Evolutionary conservation across 768 basidiomycete species (phyloP).

Genomic region (Tylopilus subfusipes): DNA sequence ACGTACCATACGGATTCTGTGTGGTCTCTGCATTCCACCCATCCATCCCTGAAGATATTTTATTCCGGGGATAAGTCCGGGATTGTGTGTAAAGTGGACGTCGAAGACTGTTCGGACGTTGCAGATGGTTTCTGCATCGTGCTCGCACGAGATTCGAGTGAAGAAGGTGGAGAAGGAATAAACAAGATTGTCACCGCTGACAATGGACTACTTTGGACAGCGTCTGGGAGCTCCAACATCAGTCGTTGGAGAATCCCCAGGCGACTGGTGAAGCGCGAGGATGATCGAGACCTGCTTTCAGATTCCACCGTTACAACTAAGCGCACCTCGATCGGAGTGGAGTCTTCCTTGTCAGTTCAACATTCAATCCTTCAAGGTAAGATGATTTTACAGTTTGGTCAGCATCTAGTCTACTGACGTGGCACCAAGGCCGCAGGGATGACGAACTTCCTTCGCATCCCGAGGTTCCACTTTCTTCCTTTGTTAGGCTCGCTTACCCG

Average conservation of each 20-base stretch:
- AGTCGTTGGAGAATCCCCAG: slow-evolving; percentile 73
- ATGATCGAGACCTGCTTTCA: slow-evolving; percentile 10
- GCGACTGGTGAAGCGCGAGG: slow-evolving; percentile 32
- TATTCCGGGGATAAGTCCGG: slow-evolving; percentile 94
- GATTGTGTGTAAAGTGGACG: slow-evolving; percentile 87
- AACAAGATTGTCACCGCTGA: slow-evolving; percentile 82
- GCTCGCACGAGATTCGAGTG: slow-evolving; percentile 65
- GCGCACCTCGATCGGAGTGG: slow-evolving; percentile 12
- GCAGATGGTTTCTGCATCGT: slow-evolving; percentile 88
- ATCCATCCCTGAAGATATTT: slow-evolving; percentile 84
- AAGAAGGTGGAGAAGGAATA: slow-evolving; percentile 57
- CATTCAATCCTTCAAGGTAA: slow-evolving; percentile 21
- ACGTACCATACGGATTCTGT: slow-evolving; percentile 92
- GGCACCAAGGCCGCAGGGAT: slow-evolving; percentile 18
- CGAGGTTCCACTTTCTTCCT: slow-evolving; percentile 67
- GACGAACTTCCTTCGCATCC: slow-evolving; percentile 38
- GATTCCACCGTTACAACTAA: slow-evolving; percentile 14
- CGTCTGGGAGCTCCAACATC: slow-evolving; percentile 76
- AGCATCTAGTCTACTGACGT: slow-evolving; percentile 7
- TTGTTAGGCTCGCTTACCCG: slow-evolving; percentile 66
- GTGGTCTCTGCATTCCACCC: slow-evolving; percentile 87
- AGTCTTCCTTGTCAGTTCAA: slow-evolving; percentile 15
- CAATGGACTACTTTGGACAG: slow-evolving; percentile 86
- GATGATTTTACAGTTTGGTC: not conserved
- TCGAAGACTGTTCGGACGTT: slow-evolving; percentile 75